Conservation (phyloP, 345 rosid genomes). For the Viola odorata region DNA sequence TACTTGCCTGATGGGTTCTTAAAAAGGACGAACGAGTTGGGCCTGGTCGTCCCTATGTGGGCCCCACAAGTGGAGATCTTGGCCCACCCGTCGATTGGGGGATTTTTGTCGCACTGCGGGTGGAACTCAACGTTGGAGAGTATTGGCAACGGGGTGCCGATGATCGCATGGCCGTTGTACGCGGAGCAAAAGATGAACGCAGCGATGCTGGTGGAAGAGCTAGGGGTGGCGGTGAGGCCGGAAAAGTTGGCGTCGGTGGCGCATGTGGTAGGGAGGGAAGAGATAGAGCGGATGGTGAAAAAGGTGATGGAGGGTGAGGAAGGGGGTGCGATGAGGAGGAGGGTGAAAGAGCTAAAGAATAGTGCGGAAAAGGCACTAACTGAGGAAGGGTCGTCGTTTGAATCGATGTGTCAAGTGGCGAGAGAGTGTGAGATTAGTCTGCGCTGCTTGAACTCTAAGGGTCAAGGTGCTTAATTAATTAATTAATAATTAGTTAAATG, state of each 20-base stretch:
- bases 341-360: background rate
- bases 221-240: conserved; percentile 15
- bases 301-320: conserved; percentile 16
- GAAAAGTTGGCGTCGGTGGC: background rate
- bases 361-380: conserved; percentile 11
- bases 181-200: conserved; percentile 77
- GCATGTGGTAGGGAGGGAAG: conserved; percentile 11
- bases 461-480: background rate
- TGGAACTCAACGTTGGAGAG: conserved; percentile 67
- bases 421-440: background rate
- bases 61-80: conserved; percentile 55
- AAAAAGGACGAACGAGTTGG: conserved; percentile 27
- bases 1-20: conserved; percentile 49
- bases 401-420: conserved; percentile 17
- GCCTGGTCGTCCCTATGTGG: conserved; percentile 50
- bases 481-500: too few relatives aligned
- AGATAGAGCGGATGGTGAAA: conserved; percentile 16
- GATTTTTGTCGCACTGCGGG: conserved; percentile 62
- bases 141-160: conserved; percentile 48
- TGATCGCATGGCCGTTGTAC: conserved; percentile 66
- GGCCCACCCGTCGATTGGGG: conserved; percentile 51
- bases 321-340: conserved; percentile 6
- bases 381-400: conserved; percentile 13
- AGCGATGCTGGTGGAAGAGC: conserved; percentile 30
- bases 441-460: background rate